Base-by-base conservation (phyloP, 1,284 basidiomycete genomes). In the Cerioporus squamosus region DNA sequence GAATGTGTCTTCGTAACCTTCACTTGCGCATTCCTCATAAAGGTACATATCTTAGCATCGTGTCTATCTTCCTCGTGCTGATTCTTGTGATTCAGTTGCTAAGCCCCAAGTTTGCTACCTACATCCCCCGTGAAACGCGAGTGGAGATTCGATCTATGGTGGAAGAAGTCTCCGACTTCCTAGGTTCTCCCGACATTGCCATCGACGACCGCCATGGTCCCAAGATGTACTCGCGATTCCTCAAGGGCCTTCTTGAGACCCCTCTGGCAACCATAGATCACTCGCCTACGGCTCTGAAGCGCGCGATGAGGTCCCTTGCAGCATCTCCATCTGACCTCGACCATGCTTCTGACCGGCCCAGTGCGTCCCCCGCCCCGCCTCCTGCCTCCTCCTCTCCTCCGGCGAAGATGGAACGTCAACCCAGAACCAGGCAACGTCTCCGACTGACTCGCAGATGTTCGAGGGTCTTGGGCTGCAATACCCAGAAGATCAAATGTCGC, bases 1-100 rank as follows among this genome's bases (percentile, higher is more conserved):
- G 91, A 94, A 65, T 89, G 87, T 60, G 86, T 95, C 22, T 93
- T 93, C 66, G 83, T 90, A n/a, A 90, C 90, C 0, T 95, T 94
- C 63, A 92, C 92, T 5, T 86, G 88, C 18, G 86, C 90, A 2
- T 93, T 93, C 75, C 76, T 93, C 14, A 82, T 93, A 61, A 91
- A 92, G 78, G 89, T 87, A 66, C 39, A 74, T 2, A 2, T 17
- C 6, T n/a, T 14, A 20, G 18, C 40, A 43, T 5, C 8, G 10
- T 8, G 22, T 22, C 2, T 7, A n/a, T 6, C 12, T 31, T 20
- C n/a, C 5, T 17, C 42, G 15, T 26, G 14, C 33, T 24, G 6
- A 15, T 22, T 20, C 31, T 20, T 10, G 23, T 51, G 38, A 40
- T 33, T 17, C 58, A 91, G 87, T 78, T 92, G 15, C 76, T 93